These are phyloP conservation scores for Lactuca sativa DNA, from an alignment of 129 eudicot genomes.

Conservation along the genomic window DNA sequence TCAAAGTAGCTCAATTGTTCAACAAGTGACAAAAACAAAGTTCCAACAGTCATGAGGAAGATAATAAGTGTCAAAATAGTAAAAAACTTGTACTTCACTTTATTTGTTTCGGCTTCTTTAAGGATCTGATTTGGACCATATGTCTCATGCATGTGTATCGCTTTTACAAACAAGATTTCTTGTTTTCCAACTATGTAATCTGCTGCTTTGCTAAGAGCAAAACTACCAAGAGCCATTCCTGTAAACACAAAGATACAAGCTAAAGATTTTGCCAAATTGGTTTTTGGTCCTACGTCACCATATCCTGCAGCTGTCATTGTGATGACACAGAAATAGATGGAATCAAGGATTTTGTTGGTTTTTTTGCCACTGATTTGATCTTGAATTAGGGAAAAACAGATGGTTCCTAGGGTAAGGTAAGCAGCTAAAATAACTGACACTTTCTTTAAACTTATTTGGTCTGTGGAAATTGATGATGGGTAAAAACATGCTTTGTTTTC, in stretches of 20 bases:
- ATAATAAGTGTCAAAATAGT: constrained; percentile 41
- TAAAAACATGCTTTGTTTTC: constrained; percentile 24
- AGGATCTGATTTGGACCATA: constrained; percentile 35
- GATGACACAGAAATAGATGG: constrained; percentile 70
- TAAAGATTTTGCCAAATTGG: constrained; percentile 51
- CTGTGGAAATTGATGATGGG: constrained; percentile 26
- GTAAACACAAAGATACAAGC: constrained; percentile 69
- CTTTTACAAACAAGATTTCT: constrained; percentile 53
- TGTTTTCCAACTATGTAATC: constrained; percentile 70
- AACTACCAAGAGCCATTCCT: constrained; percentile 77
- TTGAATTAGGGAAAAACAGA: constrained; percentile 58
- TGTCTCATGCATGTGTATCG: constrained; percentile 49
- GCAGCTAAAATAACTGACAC: constrained; percentile 34
- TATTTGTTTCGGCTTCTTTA: constrained; percentile 51
- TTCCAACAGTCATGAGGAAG: constrained; percentile 49
- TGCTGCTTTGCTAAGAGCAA: constrained; percentile 67
- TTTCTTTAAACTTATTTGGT: constrained; percentile 34
- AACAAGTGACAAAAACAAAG: constrained; percentile 41
- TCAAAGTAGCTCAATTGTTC: constrained; percentile 61
- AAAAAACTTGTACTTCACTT: constrained; percentile 56
- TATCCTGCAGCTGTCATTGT: constrained; percentile 97
- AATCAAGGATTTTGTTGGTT: constrained; percentile 60
- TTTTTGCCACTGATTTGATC: constrained; percentile 64
- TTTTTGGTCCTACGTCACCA: constrained; percentile 75
- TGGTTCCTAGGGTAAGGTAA: constrained; percentile 51